phyloP scores from a whole-genome alignment of 2,329 filamentous ascomycete species.

The Colletotrichum sp. region DNA sequence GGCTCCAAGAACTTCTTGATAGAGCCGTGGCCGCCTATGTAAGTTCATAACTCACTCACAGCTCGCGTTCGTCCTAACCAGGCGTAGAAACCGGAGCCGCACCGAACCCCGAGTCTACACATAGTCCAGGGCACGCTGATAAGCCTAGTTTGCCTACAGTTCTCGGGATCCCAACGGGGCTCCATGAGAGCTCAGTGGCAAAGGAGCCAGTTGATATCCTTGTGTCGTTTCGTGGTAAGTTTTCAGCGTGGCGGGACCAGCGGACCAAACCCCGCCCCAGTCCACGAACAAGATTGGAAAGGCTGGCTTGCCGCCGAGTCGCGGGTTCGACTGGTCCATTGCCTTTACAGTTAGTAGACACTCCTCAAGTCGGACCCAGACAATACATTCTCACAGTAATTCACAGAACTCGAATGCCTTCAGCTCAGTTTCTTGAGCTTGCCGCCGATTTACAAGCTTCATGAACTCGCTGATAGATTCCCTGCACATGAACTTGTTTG shows the following conservation, averaged over 20 bases:
- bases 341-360: neutral
- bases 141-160: neutral
- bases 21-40: neutral
- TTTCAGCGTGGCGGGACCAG: too few relatives aligned
- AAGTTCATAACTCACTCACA: neutral
- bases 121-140: neutral
- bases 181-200: neutral
- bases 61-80: too few relatives aligned
- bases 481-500: neutral
- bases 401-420: neutral
- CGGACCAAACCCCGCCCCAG: neutral
- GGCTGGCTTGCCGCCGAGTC: neutral
- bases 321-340: neutral
- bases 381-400: neutral
- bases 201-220: neutral
- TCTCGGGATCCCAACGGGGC: neutral
- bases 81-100: neutral
- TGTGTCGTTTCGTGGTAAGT: neutral
- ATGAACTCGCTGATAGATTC: neutral
- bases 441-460: neutral
- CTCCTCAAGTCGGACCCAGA: neutral
- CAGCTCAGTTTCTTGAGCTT: neutral
- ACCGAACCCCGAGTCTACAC: neutral
- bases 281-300: neutral
- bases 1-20: neutral